phyloP scores from a whole-genome alignment of 352 stramenopile species.

The Globisporangium nodosum region DNA sequence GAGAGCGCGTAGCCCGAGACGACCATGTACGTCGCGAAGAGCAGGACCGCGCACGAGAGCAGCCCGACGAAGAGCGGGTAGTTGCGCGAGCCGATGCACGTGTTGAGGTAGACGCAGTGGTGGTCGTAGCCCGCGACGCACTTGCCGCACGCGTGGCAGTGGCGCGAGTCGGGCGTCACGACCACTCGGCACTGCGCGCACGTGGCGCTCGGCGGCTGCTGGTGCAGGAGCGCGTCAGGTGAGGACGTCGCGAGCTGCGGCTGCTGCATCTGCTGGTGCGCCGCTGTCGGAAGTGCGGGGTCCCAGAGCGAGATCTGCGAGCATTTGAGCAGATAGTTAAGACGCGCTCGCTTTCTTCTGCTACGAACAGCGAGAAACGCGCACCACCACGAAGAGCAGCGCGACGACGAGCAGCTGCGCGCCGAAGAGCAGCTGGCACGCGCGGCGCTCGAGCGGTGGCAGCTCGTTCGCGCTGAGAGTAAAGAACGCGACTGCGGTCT shows the following conservation, averaged over 20 bases:
- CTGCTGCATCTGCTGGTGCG: slow-evolving; percentile 1
- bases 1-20: slow-evolving; percentile 42
- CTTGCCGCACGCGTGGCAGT: slow-evolving; percentile 94
- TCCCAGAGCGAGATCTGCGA: slow-evolving; percentile 51
- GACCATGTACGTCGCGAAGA: slow-evolving; percentile 48
- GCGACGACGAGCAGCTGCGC: slow-evolving; percentile 30
- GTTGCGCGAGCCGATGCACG: slow-evolving; percentile 85
- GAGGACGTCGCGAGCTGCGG: not conserved
- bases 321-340: slow-evolving; percentile 3
- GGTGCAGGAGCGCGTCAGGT: not conserved
- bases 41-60: slow-evolving; percentile 46
- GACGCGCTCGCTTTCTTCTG: not conserved
- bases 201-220: slow-evolving; percentile 11
- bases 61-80: slow-evolving; percentile 56
- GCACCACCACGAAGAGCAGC: slow-evolving; percentile 16
- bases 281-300: slow-evolving; percentile 27
- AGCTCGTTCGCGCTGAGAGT: slow-evolving; percentile 37
- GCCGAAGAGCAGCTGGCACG: slow-evolving; percentile 35
- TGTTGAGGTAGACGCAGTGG: slow-evolving; percentile 95
- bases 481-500: slow-evolving; percentile 45
- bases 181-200: slow-evolving; percentile 37
- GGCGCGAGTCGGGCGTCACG: slow-evolving; percentile 40
- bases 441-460: slow-evolving; percentile 24
- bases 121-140: slow-evolving; percentile 93
- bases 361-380: slow-evolving; percentile 19